These are phyloP conservation scores for Wickerhamomyces kurtzmanii DNA, from an alignment of 805 yeast genomes.

Conservation along the genomic window DNA sequence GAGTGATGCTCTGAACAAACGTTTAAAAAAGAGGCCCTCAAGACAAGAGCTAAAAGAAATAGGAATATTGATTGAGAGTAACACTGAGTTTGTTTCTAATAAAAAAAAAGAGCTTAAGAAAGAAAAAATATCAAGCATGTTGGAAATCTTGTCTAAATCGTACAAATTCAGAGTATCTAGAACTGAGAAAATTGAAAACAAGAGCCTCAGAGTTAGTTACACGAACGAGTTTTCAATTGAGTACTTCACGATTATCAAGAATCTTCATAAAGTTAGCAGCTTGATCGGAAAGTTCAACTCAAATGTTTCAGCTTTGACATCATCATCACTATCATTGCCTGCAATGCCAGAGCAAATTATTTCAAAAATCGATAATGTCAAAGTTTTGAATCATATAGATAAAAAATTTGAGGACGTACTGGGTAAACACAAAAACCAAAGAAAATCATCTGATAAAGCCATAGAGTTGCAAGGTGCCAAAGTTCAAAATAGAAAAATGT, in stretches of 20 bases:
- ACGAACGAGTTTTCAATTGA: not conserved
- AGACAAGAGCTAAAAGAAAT: slow-evolving; percentile 9
- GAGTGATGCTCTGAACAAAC: slow-evolving; percentile 9
- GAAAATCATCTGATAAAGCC: not conserved
- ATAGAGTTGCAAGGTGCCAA: slow-evolving; percentile 1
- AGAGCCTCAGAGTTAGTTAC: not conserved
- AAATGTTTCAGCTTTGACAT: not conserved
- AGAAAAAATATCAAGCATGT: slow-evolving; percentile 8
- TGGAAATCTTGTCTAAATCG: slow-evolving; percentile 6
- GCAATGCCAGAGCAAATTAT: slow-evolving; percentile 3
- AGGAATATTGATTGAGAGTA: slow-evolving; percentile 8
- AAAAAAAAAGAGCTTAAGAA: slow-evolving; percentile 7
- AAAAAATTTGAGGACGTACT: too few species aligned
- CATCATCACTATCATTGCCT: not conserved
- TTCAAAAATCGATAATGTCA: not conserved
- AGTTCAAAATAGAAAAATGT: slow-evolving; percentile 8
- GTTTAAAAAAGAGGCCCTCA: slow-evolving; percentile 11
- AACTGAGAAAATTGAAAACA: slow-evolving; percentile 2
- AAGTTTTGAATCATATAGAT: not conserved
- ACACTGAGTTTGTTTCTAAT: slow-evolving; percentile 3
- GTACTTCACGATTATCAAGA: not conserved
- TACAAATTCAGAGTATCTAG: slow-evolving; percentile 4
- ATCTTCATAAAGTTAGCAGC: not conserved
- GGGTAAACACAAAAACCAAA: not conserved
- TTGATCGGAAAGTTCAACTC: not conserved